Base-by-base conservation (phyloP, 202 grass and related monocot species). In the Hordeum pubiflorum region DNA sequence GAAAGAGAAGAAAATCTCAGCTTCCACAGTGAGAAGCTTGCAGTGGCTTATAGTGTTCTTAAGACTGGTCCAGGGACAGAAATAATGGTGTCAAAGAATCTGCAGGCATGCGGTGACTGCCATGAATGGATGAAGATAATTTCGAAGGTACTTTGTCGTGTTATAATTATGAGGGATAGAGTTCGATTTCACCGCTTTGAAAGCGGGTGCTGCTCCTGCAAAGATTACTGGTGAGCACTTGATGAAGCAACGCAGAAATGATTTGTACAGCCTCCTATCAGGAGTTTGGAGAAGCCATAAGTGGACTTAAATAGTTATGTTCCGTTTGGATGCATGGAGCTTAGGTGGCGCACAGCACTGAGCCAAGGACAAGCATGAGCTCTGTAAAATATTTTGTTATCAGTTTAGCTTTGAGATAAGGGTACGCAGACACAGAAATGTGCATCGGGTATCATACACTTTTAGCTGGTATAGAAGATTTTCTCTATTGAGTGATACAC, bases 51-150 rank as follows among this genome's bases (percentile, higher is more conserved):
- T 81, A 84, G 80, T 88, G 67, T 93, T 27, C 88, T 93, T 56
- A 90, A 90, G 77, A 88, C 86, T 65, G 73, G 64, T 46, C 91
- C 88, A 74, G 85, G 85, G 58, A 81, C 82, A 86, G 88, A 88
- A 74, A 90, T 93, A 85, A 78, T 85, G 70, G 85, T 93, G 38
- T 90, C 91, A 46, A 93, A 90, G 76, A 93, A 93, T 86, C 66
- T 93, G 40, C 87, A 89, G 76, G 88, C 83, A 77, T 93, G 91
- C 14, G 48, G 77, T 79, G 91, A 93, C 72, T 93, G 91, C 41
- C 91, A 93, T 86, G 79, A 90, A 81, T 93, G 91, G 91, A 84
- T 93, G 59, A 90, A 88, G 59, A 83, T 90, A 61, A 63, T 93
- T 23, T 93, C 91, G 10, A 90, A 90, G 80, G 72, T 86, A 14